Percentiles rank a stretch among this genome's conserved stretches.
These are phyloP conservation scores for Candolleomyces aberdarensis DNA, from an alignment of 768 basidiomycete species.

Conservation along the genomic window DNA sequence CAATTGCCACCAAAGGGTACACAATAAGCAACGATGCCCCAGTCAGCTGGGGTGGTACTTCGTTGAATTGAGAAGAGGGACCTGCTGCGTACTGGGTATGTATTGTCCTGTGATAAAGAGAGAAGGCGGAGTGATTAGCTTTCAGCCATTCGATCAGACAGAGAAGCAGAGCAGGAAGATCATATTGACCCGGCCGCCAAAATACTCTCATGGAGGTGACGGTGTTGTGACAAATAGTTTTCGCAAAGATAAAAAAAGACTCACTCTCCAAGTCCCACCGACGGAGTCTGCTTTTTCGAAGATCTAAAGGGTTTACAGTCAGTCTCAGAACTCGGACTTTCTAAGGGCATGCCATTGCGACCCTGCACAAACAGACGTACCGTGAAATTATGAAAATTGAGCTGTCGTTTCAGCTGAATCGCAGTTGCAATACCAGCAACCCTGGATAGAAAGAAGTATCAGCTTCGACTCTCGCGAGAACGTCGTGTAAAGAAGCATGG, in stretches of 20 bases:
- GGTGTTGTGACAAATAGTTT: background rate
- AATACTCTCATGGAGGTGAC: too few species aligned
- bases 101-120: constrained; percentile 40
- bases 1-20: background rate
- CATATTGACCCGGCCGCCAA: too few species aligned
- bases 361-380: constrained; percentile 23
- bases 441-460: constrained; percentile 19
- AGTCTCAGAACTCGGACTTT: background rate
- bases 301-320: constrained; percentile 31
- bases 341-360: background rate
- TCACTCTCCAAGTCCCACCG: constrained; percentile 58
- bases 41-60: background rate
- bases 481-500: too few species aligned
- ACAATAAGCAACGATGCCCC: background rate
- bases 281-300: constrained; percentile 45
- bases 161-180: background rate
- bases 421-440: constrained; percentile 47
- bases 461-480: background rate
- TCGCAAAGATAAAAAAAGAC: constrained; percentile 8
- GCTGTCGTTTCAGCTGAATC: constrained; percentile 41
- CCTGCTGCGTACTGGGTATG: constrained; percentile 41
- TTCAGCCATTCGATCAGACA: background rate
- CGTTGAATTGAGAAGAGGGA: background rate
- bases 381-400: constrained; percentile 46
- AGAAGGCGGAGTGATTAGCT: background rate